A percentile compares a stretch with the other conserved stretches of the same genome.
These are phyloP conservation scores for Rhizoclosmatium sp. DNA, from an alignment of 192 early-diverging fungal genomes.

Conservation along the genomic window DNA sequence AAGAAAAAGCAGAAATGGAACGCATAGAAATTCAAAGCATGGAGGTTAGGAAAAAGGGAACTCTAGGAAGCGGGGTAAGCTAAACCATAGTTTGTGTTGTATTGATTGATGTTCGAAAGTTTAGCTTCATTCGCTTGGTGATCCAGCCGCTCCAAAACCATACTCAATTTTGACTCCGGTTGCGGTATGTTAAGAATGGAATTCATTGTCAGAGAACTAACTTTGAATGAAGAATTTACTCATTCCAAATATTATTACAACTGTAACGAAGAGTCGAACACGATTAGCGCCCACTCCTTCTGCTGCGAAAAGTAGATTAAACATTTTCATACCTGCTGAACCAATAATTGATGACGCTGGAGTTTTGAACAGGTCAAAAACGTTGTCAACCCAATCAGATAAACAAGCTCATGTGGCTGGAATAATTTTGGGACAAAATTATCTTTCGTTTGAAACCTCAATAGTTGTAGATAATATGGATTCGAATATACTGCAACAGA, in stretches of 20 bases:
- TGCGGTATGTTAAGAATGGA: neutral
- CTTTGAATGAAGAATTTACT: neutral
- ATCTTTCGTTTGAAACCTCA: too few relatives aligned
- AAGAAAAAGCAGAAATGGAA: neutral
- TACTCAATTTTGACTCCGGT: slow-evolving; percentile 7
- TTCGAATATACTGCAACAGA: too few relatives aligned
- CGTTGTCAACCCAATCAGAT: too few relatives aligned
- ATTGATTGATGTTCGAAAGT: neutral
- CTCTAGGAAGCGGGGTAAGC: neutral
- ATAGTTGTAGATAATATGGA: too few relatives aligned
- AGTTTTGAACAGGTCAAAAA: too few relatives aligned
- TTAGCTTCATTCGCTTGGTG: neutral
- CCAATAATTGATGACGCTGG: too few relatives aligned
- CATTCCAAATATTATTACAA: neutral
- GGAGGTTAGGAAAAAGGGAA: neutral
- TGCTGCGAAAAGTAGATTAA: too few relatives aligned
- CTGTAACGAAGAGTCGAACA: too few relatives aligned
- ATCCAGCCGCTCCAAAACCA: neutral
- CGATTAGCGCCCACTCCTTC: too few relatives aligned
- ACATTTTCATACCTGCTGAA: too few relatives aligned
- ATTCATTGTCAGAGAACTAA: neutral
- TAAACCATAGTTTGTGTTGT: neutral
- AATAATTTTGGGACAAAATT: too few relatives aligned
- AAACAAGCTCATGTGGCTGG: too few relatives aligned
- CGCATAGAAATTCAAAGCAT: neutral